Evolutionary conservation across 805 yeast genomes (phyloP).

Genomic region (Candida ortonii): DNA sequence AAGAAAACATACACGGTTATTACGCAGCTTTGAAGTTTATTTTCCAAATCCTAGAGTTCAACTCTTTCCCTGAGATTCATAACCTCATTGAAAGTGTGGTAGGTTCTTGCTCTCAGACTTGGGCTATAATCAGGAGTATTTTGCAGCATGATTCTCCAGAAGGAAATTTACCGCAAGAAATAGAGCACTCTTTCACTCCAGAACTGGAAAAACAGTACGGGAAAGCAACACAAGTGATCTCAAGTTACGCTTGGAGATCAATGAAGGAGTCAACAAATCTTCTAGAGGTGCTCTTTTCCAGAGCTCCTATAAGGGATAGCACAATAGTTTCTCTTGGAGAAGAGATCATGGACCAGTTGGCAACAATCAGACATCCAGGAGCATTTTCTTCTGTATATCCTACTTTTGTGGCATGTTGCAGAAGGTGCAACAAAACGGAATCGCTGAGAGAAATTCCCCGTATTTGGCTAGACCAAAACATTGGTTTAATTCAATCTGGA

Average conservation of each 20-base stretch:
- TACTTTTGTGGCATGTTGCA: constrained; percentile 65
- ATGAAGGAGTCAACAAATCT: constrained; percentile 70
- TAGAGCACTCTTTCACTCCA: constrained; percentile 36
- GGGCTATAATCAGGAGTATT: constrained; percentile 47
- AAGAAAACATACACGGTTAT: constrained; percentile 65
- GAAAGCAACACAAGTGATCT: constrained; percentile 43
- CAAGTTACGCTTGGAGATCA: constrained; percentile 79
- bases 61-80: constrained; percentile 4
- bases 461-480: constrained; percentile 58
- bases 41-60: constrained; percentile 22
- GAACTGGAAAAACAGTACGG: constrained; percentile 34
- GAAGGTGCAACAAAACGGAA: constrained; percentile 42
- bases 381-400: constrained; percentile 90
- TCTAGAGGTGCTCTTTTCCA: constrained; percentile 43
- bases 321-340: constrained; percentile 44
- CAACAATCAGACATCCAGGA: constrained; percentile 81
- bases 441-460: constrained; percentile 39
- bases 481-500: constrained; percentile 42
- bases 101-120: constrained; percentile 23
- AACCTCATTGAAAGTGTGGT: constrained; percentile 12
- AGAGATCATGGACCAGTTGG: constrained; percentile 60
- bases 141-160: constrained; percentile 71
- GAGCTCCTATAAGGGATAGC: constrained; percentile 30
- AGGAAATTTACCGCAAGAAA: constrained; percentile 52
- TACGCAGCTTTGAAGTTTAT: constrained; percentile 54